Conservation (phyloP, 1,284 basidiomycete genomes). For the Ustilago esculenta region DNA sequence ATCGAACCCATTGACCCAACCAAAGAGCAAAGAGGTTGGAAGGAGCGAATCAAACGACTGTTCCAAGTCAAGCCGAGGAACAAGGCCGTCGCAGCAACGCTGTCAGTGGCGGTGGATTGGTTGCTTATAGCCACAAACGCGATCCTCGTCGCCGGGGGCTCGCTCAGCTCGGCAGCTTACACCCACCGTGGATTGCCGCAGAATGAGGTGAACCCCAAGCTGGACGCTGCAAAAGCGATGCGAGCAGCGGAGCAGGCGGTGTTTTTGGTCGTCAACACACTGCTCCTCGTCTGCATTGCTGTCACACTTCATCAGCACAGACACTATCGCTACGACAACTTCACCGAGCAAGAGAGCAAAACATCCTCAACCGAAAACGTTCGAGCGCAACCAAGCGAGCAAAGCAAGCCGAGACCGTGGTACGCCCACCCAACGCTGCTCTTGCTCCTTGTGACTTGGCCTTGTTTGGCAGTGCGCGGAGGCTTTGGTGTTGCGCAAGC, state of each 20-base stretch:
- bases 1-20: conserved; percentile 22
- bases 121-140: conserved; percentile 29
- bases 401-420: conserved; percentile 10
- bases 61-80: conserved; percentile 6
- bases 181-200: conserved; percentile 2
- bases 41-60: conserved; percentile 1
- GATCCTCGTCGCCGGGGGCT: conserved; percentile 36
- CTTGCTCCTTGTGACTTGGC: conserved; percentile 39
- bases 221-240: conserved; percentile 12
- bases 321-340: neutral
- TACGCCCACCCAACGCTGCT: conserved; percentile 30
- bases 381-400: neutral
- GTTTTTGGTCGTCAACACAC: conserved; percentile 25
- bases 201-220: neutral
- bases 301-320: conserved; percentile 23
- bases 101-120: conserved; percentile 11
- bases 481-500: conserved; percentile 39
- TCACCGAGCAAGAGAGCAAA: neutral
- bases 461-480: conserved; percentile 38
- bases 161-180: conserved; percentile 15
- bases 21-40: conserved; percentile 1
- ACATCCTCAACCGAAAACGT: neutral
- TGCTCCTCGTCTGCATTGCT: conserved; percentile 16
- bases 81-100: neutral
- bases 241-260: conserved; percentile 26